Conservation (phyloP, 768 basidiomycete species). For the Bullera alba region DNA sequence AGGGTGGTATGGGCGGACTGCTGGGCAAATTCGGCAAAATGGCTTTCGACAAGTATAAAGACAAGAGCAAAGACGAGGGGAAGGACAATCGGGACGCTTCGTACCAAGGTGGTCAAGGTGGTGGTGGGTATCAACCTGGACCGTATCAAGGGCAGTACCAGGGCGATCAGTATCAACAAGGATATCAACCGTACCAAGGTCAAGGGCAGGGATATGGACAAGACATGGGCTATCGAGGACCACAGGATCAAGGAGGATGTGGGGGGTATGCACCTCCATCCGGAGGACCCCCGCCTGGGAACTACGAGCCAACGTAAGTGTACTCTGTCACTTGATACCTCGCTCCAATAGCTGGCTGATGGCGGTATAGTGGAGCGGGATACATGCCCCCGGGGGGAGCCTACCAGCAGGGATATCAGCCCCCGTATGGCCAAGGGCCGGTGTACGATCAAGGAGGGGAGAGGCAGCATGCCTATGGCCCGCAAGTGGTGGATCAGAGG, state of each 20-base stretch:
- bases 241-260: neutral
- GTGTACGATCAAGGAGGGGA: too few relatives aligned
- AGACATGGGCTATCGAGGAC: neutral
- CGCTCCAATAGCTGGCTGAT: neutral
- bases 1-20: too few relatives aligned
- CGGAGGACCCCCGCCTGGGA: conserved; percentile 13
- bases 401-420: conserved; percentile 14
- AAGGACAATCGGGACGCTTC: too few relatives aligned
- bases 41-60: too few relatives aligned
- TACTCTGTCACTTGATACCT: neutral
- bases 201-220: neutral
- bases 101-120: neutral
- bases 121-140: neutral
- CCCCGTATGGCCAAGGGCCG: conserved; percentile 52
- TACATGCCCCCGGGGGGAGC: conserved; percentile 14
- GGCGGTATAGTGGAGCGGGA: conserved; percentile 9
- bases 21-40: too few relatives aligned
- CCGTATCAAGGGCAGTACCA: neutral
- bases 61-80: too few relatives aligned
- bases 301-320: conserved; percentile 24
- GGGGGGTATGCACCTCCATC: neutral
- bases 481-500: conserved; percentile 40
- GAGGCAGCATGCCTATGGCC: conserved; percentile 50
- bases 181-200: neutral
- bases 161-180: neutral